Conservation (phyloP, 257 asterid species). For the Linderniella brevidens region DNA sequence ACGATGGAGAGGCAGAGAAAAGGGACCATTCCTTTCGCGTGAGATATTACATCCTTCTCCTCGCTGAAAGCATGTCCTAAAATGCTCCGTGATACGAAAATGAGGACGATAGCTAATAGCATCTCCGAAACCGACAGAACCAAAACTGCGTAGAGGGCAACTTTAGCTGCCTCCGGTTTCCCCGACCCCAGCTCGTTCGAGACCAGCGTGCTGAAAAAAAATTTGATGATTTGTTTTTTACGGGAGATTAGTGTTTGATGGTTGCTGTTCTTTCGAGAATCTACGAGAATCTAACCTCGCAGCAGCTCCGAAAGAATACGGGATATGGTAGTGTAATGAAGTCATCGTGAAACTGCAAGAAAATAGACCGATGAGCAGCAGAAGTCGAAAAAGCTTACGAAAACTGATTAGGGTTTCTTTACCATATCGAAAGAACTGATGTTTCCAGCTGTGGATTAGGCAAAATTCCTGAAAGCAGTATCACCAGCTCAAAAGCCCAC, state of each 20-base stretch:
- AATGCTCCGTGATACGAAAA: slow-evolving; percentile 27
- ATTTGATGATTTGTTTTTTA: neutral
- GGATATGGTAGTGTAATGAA: slow-evolving; percentile 28
- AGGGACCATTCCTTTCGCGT: slow-evolving; percentile 48
- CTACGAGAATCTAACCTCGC: slow-evolving; percentile 27
- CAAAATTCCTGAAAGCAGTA: slow-evolving; percentile 52
- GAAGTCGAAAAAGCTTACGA: neutral
- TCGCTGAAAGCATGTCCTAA: slow-evolving; percentile 54
- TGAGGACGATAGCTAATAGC: slow-evolving; percentile 23
- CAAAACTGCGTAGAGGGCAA: slow-evolving; percentile 30
- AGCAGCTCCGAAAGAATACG: slow-evolving; percentile 41
- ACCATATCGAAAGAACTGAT: slow-evolving; percentile 68
- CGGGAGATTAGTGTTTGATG: too few relatives aligned
- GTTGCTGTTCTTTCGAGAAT: neutral
- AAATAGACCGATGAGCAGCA: neutral
- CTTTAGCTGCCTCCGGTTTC: slow-evolving; percentile 39
- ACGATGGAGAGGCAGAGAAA: slow-evolving; percentile 50
- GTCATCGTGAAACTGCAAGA: slow-evolving; percentile 24
- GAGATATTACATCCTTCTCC: slow-evolving; percentile 40
- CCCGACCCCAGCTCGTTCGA: slow-evolving; percentile 87
- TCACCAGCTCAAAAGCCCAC: slow-evolving; percentile 68
- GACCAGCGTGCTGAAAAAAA: slow-evolving; percentile 34
- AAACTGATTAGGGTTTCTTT: neutral
- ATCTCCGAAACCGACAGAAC: slow-evolving; percentile 35
- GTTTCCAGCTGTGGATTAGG: slow-evolving; percentile 78